Percentiles rank a stretch among this genome's conserved stretches.
Evolutionary conservation across 1,139 yeast species (phyloP).

Genomic region (Debaryomyces subglobosus): DNA sequence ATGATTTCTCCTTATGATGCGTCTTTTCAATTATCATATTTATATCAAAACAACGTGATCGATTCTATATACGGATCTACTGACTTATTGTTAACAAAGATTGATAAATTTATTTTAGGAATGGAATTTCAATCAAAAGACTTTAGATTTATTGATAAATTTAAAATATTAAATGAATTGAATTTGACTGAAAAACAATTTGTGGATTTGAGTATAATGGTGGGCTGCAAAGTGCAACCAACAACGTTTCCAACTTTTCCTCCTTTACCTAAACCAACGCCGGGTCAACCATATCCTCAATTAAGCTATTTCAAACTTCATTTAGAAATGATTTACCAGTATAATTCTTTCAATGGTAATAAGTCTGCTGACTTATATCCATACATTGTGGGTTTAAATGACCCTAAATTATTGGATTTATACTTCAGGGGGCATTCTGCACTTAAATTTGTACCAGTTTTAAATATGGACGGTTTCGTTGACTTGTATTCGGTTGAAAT

Average conservation of each 20-base stretch:
- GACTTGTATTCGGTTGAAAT: constrained; percentile 53
- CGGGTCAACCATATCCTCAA: constrained; percentile 47
- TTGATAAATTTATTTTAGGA: constrained; percentile 73
- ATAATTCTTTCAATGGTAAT: constrained; percentile 32
- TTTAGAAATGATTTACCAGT: constrained; percentile 46
- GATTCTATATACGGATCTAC: constrained; percentile 87
- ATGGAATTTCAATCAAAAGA: constrained; percentile 68
- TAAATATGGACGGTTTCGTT: constrained; percentile 69
- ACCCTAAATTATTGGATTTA: constrained; percentile 39
- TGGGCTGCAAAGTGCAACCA: constrained; percentile 81
- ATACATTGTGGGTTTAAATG: constrained; percentile 41
- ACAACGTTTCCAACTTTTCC: constrained; percentile 60
- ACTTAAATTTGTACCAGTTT: constrained; percentile 61
- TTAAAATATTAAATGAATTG: constrained; percentile 62
- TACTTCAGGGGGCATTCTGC: constrained; percentile 46
- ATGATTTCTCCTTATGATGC: constrained; percentile 84
- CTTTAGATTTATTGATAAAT: constrained; percentile 67
- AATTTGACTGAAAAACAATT: constrained; percentile 65
- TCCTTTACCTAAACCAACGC: constrained; percentile 50
- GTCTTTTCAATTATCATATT: constrained; percentile 77
- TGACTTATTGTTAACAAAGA: constrained; percentile 65
- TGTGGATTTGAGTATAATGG: constrained; percentile 71
- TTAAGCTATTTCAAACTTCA: constrained; percentile 48
- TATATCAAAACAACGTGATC: constrained; percentile 56
- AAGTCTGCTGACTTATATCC: constrained; percentile 35